Base-by-base conservation (phyloP, 2,329 filamentous ascomycete species). In the Hymenotorrendiella dingleyae region DNA sequence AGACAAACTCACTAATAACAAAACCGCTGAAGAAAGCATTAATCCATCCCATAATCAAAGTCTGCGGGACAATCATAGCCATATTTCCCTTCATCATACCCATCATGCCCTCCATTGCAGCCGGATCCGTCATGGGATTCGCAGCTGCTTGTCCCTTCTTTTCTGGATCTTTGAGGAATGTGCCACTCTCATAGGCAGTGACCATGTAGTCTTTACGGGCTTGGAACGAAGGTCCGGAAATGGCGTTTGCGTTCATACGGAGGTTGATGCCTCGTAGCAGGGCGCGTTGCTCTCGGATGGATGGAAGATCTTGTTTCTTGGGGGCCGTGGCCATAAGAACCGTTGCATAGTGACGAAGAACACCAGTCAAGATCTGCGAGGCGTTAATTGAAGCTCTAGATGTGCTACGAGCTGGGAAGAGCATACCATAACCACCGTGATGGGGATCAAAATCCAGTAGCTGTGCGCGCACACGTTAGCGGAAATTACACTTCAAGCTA, bases 21-120 rank as follows among this genome's bases (percentile, higher is more conserved):
- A 96, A 98, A 23, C 93, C 93, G 40, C 88, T 94, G 60, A 98
- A 98, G 63, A 97, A 98, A 0, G 93, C 90, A 69, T 98, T 98
- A 64, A 98, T 97, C 93, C 93, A 98, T 54, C 91, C 93, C 93
- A 98, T 98, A 55, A 98, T 98, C 62, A 98, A 69, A 5, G 90
- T 97, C 67, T 98, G 95, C 36, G 93, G 93, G 45, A 98, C 88
- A 72, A 98, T 97, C 93, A 97, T 98, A 52, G 93, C 91, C 86
- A 98, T 95, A 63, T 98, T 95, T 45, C 90, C 90, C 78, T 98
- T 98, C 87, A 98, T 94, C 88, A 95, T 95, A 55, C 93, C 91
- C 93, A 98, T 98, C 93, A 98, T 98, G 55, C 90, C 91, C 62
- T 98, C 94, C 93, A 98, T 98, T 45, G 87, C 88, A 36, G 84